phyloP scores from a whole-genome alignment of 139 green algal species.

The Volvox reticuliferus region DNA sequence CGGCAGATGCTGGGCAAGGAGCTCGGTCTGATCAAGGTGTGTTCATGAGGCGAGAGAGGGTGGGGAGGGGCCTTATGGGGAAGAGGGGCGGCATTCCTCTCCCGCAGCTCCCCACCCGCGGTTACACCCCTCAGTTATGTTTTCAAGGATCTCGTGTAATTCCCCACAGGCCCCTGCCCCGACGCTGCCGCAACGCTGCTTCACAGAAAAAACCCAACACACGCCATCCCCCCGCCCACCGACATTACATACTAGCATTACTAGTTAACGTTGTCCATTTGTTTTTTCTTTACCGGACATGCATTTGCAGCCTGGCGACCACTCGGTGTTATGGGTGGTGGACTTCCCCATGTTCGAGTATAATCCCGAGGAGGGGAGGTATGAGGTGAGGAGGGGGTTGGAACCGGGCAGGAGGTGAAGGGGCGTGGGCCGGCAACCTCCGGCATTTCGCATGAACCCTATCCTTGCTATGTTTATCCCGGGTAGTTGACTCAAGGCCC shows the following conservation, averaged over 20 bases:
- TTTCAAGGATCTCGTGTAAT: too few relatives aligned
- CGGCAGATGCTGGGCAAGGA: constrained; percentile 83
- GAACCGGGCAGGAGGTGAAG: background rate
- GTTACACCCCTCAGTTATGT: too few relatives aligned
- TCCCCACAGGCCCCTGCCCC: too few relatives aligned
- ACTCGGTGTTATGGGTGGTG: constrained; percentile 94
- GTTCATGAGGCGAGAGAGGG: too few relatives aligned
- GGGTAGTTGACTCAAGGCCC: background rate
- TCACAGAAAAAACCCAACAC: too few relatives aligned
- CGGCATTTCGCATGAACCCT: background rate
- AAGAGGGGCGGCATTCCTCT: too few relatives aligned
- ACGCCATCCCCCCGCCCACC: too few relatives aligned
- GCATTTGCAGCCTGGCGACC: constrained; percentile 39
- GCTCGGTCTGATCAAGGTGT: constrained; percentile 75
- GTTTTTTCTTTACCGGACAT: too few relatives aligned
- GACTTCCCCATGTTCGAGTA: constrained; percentile 99
- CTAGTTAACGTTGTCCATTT: too few relatives aligned
- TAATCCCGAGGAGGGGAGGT: constrained; percentile 87
- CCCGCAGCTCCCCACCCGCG: too few relatives aligned
- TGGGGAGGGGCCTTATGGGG: too few relatives aligned
- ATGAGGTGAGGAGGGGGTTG: background rate
- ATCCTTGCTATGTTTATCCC: background rate
- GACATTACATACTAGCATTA: background rate
- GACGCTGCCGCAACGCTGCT: too few relatives aligned
- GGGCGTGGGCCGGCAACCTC: background rate